Conservation (phyloP, 179 eudicot genomes). For the Silene vulgaris region DNA sequence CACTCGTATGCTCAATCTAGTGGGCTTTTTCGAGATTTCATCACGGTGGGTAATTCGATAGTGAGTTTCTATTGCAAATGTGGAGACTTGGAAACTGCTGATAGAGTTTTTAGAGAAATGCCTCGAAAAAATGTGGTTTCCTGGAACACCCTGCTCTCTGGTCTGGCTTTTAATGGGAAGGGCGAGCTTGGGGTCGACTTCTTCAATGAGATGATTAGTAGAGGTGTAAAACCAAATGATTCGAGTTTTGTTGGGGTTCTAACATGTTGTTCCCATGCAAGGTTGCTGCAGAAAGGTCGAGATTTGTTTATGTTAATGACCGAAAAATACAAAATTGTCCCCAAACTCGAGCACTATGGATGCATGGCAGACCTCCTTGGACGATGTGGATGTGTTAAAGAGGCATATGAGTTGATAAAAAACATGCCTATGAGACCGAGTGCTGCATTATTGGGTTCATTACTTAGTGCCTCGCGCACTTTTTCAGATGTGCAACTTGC, state of each 20-base stretch:
- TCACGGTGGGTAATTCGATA: conserved; percentile 53
- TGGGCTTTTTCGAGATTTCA: conserved; percentile 38
- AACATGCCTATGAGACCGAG: conserved; percentile 62
- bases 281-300: conserved; percentile 50
- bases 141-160: conserved; percentile 68
- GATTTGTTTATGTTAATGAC: conserved; percentile 51
- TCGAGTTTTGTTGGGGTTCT: conserved; percentile 56
- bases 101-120: conserved; percentile 43
- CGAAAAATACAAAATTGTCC: conserved; percentile 32
- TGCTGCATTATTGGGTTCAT: conserved; percentile 72
- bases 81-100: conserved; percentile 49
- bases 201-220: conserved; percentile 52
- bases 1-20: conserved; percentile 42
- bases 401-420: conserved; percentile 48
- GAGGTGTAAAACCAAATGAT: conserved; percentile 46
- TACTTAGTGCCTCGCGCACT: conserved; percentile 57
- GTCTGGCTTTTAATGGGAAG: conserved; percentile 55
- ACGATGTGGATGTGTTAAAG: conserved; percentile 51
- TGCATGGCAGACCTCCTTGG: conserved; percentile 76
- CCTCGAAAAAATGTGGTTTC: conserved; percentile 49
- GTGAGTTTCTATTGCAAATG: conserved; percentile 59
- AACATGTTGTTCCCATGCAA: conserved; percentile 60
- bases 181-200: conserved; percentile 51
- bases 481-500: conserved; percentile 47
- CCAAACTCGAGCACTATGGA: conserved; percentile 71